phyloP scores from a whole-genome alignment of 2,329 filamentous ascomycete genomes.

The Colletotrichum caudatum region DNA sequence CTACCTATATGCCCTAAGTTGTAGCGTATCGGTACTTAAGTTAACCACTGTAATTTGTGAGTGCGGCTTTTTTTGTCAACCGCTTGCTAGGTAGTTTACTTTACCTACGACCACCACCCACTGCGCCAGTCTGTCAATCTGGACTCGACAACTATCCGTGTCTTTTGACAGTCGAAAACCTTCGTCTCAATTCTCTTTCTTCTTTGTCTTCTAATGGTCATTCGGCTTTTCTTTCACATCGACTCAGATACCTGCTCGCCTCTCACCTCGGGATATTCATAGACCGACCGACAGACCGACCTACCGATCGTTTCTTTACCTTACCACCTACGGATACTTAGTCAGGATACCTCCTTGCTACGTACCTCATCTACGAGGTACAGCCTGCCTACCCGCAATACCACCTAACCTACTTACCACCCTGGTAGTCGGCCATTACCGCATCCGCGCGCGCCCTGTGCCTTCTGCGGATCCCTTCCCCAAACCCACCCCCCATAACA shows the following conservation, averaged over 20 bases:
- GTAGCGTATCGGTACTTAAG: no score
- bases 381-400: not conserved
- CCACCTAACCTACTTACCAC: not conserved
- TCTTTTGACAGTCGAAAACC: not conserved
- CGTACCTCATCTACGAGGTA: not conserved
- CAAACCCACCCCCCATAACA: slow-evolving; percentile 23
- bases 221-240: not conserved
- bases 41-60: no score
- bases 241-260: not conserved
- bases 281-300: not conserved
- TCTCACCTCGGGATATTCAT: not conserved
- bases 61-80: no score
- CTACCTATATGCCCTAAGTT: no score
- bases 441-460: slow-evolving; percentile 17
- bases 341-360: slow-evolving; percentile 5
- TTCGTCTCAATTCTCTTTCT: not conserved
- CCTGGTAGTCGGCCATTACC: not conserved
- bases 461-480: slow-evolving; percentile 36
- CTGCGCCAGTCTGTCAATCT: not conserved
- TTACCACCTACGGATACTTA: not conserved
- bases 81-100: no score
- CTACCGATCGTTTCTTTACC: not conserved
- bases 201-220: not conserved
- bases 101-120: not conserved
- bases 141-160: not conserved